Evolutionary conservation across 169 alveolate genomes (phyloP).

Genomic region (Cyclospora cayetanensis): DNA sequence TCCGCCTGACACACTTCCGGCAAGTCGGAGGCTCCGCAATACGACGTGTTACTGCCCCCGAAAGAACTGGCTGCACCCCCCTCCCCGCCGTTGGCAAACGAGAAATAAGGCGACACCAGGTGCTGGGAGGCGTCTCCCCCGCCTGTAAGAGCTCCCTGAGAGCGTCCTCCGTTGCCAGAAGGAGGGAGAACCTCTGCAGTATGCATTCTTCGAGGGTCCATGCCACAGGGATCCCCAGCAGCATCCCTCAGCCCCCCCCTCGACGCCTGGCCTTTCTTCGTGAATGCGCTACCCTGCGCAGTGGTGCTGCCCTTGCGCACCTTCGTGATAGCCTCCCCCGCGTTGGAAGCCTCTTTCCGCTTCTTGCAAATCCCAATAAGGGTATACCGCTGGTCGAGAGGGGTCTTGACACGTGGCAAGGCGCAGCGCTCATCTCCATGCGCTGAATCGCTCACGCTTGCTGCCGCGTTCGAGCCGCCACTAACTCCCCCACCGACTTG

Average conservation of each 20-base stretch:
- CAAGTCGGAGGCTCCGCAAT: background rate
- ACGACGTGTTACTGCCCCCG: background rate
- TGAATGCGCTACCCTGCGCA: background rate
- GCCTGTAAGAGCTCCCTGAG: too few relatives aligned
- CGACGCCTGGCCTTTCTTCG: constrained; percentile 28
- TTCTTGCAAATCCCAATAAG: constrained; percentile 30
- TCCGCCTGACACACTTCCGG: background rate
- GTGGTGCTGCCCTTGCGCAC: constrained; percentile 38
- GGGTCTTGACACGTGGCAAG: background rate
- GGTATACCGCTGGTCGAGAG: background rate
- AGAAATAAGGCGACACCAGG: background rate
- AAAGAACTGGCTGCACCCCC: constrained; percentile 8
- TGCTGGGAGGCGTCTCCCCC: background rate
- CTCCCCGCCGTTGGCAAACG: background rate
- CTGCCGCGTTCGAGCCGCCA: too few relatives aligned
- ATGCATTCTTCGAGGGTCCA: background rate
- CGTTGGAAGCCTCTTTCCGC: constrained; percentile 22
- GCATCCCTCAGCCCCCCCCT: background rate
- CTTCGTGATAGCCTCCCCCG: constrained; percentile 15
- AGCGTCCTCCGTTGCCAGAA: background rate
- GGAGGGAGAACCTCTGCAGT: background rate
- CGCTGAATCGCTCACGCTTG: background rate
- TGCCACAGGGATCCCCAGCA: background rate
- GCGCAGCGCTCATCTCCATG: background rate
- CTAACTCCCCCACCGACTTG: background rate